A percentile compares a stretch with the other conserved stretches of the same genome.
These are phyloP conservation scores for Cryphonectria carpinicola DNA, from an alignment of 2,329 filamentous ascomycete genomes.

Conservation along the genomic window DNA sequence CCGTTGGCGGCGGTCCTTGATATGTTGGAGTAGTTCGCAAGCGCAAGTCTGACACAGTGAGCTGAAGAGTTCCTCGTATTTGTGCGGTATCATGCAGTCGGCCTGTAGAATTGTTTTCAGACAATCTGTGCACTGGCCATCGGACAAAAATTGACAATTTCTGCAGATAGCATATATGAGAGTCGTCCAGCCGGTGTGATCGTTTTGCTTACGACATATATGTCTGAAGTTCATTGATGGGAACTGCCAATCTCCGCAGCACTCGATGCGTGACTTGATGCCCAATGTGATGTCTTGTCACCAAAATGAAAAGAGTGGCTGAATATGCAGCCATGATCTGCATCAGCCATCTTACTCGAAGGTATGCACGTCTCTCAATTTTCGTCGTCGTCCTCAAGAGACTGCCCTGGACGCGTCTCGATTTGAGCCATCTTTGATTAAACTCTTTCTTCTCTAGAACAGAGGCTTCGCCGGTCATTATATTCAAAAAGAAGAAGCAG, in stretches of 20 bases:
- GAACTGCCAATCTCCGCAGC: background rate
- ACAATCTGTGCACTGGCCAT: background rate
- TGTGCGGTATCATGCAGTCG: background rate
- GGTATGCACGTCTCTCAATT: too few relatives aligned
- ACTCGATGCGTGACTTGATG: background rate
- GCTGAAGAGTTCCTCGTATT: background rate
- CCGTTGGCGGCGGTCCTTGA: background rate
- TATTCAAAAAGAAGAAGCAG: too few relatives aligned
- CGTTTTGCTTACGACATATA: background rate
- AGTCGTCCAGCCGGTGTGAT: background rate
- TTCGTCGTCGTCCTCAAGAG: too few relatives aligned
- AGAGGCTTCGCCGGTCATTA: too few relatives aligned
- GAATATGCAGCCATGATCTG: background rate
- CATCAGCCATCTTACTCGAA: background rate
- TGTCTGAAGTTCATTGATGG: background rate
- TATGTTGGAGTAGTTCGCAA: background rate
- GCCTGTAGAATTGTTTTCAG: background rate
- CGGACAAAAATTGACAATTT: fast-evolving
- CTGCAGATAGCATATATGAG: background rate
- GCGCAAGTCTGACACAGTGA: background rate
- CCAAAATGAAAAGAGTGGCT: background rate
- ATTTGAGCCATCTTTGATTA: too few relatives aligned
- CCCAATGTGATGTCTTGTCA: background rate
- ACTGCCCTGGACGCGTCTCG: too few relatives aligned
- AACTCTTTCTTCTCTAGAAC: too few relatives aligned